phyloP scores from a whole-genome alignment of 306 rosid genomes.

The Mimosa pudica region DNA sequence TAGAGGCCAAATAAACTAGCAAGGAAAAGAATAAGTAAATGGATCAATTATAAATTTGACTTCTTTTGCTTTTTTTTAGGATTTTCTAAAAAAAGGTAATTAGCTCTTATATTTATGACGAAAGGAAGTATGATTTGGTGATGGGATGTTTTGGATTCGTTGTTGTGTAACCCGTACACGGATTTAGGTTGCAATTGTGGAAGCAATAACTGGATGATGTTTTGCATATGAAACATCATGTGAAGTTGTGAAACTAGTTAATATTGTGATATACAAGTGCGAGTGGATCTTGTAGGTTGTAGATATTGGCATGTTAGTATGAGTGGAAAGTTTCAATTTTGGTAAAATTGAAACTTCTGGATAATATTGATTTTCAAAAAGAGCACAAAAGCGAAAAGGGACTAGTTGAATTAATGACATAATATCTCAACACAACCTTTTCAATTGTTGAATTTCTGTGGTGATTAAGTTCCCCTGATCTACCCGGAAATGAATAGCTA shows the following conservation, averaged over 20 bases:
- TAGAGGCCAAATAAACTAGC: no score
- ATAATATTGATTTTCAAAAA: background rate
- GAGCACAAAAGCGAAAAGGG: background rate
- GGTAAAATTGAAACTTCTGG: background rate
- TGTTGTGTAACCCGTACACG: conserved; percentile 55
- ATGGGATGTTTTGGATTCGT: conserved; percentile 40
- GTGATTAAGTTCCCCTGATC: background rate
- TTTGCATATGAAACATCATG: conserved; percentile 47
- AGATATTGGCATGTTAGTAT: background rate
- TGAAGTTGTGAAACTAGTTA: conserved; percentile 42
- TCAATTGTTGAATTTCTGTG: background rate
- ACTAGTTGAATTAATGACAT: background rate
- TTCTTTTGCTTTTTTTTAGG: no score
- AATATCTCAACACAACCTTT: background rate
- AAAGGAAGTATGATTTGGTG: conserved; percentile 14
- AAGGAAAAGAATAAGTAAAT: no score
- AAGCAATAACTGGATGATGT: conserved; percentile 45
- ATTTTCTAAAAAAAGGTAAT: no score
- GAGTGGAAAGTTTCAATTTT: background rate
- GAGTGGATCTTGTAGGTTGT: background rate
- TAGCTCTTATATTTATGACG: no score
- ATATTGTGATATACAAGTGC: background rate
- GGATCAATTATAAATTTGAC: no score
- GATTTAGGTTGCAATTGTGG: conserved; percentile 57
- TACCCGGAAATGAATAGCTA: background rate